Conservation (phyloP, 2,329 filamentous ascomycete species). For the Diaporthe aspalathi region DNA sequence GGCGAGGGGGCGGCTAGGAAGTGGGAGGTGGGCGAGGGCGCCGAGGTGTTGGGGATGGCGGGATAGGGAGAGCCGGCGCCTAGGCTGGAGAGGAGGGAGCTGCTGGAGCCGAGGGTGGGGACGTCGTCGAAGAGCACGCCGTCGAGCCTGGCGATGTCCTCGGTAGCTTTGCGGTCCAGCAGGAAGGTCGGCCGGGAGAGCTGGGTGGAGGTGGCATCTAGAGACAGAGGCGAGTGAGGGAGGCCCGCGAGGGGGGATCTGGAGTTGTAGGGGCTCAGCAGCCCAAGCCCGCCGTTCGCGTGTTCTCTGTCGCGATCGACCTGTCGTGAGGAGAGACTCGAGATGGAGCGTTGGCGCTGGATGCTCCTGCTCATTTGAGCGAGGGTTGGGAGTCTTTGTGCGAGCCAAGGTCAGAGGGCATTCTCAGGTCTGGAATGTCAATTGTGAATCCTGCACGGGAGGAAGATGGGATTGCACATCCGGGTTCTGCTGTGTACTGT, state of each 20-base stretch:
- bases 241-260: constrained; percentile 39
- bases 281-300: constrained; percentile 36
- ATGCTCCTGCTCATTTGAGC: constrained; percentile 40
- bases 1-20: constrained; percentile 35
- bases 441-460: neutral
- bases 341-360: constrained; percentile 40
- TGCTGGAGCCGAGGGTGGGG: constrained; percentile 36
- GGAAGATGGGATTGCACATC: constrained; percentile 1
- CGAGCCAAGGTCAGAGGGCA: constrained; percentile 27
- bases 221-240: constrained; percentile 34
- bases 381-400: constrained; percentile 29
- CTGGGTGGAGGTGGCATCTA: constrained; percentile 36
- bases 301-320: constrained; percentile 38
- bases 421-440: neutral
- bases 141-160: constrained; percentile 39
- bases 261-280: constrained; percentile 40
- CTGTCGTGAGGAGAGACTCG: constrained; percentile 39
- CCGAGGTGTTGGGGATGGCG: constrained; percentile 22
- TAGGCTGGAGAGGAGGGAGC: constrained; percentile 40
- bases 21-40: constrained; percentile 14
- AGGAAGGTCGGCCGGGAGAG: constrained; percentile 36
- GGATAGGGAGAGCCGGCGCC: constrained; percentile 38
- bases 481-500: neutral
- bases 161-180: constrained; percentile 36
- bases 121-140: constrained; percentile 43